Conservation (phyloP, 345 rosid species). For the Nephelium lappaceum region DNA sequence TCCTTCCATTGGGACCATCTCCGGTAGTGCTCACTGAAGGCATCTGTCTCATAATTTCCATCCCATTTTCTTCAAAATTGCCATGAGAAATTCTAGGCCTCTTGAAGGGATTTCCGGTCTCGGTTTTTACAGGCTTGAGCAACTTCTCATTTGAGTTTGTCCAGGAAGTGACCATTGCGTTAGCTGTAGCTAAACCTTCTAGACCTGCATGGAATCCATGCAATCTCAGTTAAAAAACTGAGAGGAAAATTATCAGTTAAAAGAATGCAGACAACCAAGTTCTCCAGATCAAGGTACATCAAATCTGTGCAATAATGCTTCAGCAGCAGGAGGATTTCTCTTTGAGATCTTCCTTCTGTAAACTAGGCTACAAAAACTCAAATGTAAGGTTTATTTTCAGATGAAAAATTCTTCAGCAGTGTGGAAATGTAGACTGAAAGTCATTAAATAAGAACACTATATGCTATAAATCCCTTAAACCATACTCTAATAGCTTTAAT, state of each 20-base stretch:
- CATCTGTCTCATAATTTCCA: constrained; percentile 46
- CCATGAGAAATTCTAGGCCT: constrained; percentile 5
- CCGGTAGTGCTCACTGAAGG: constrained; percentile 55
- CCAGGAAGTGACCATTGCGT: neutral
- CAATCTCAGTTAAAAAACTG: neutral
- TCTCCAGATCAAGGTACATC: neutral
- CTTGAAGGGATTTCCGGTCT: constrained; percentile 21
- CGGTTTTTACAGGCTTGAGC: neutral
- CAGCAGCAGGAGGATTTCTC: neutral
- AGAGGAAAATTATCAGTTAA: no score
- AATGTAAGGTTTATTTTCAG: no score
- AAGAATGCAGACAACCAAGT: no score
- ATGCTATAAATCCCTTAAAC: neutral
- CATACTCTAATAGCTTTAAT: neutral
- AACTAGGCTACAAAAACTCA: no score
- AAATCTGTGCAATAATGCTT: neutral
- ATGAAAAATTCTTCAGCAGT: no score
- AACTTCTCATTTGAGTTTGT: neutral
- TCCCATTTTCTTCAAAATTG: constrained; percentile 12
- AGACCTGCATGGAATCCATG: neutral
- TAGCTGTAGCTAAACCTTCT: neutral
- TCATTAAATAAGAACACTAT: neutral
- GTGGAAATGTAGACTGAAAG: neutral
- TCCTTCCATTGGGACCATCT: constrained; percentile 48
- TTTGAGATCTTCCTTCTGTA: no score